Percentiles rank a stretch among this genome's conserved stretches.
These are phyloP conservation scores for Hyparrhenia diplandra DNA, from an alignment of 176 grass and related monocot species.

Conservation along the genomic window DNA sequence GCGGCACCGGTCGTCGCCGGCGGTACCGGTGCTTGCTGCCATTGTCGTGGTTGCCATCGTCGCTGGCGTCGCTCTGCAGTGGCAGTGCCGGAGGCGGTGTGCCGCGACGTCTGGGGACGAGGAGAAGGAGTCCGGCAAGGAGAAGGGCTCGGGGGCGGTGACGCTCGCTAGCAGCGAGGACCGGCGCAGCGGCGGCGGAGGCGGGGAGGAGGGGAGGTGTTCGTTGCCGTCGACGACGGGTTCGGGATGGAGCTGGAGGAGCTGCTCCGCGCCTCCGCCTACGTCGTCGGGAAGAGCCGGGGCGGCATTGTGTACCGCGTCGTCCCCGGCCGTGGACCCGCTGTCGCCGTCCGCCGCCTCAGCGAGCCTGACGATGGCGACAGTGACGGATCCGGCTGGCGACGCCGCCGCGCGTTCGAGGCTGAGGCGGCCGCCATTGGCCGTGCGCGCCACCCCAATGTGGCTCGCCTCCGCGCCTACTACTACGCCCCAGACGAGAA, in stretches of 20 bases:
- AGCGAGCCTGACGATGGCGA: conserved; percentile 80
- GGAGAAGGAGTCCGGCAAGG: conserved; percentile 49
- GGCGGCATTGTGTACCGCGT: conserved; percentile 91
- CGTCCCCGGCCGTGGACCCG: conserved; percentile 42
- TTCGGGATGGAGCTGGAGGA: conserved; percentile 94
- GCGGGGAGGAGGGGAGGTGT: conserved; percentile 69
- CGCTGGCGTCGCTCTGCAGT: conserved; percentile 58
- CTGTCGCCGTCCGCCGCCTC: conserved; percentile 77
- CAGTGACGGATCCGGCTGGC: conserved; percentile 38
- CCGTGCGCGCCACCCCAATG: conserved; percentile 72
- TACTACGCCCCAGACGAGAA: conserved; percentile 98
- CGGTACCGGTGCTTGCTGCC: conserved; percentile 52
- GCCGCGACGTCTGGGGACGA: background rate
- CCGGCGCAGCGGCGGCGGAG: conserved; percentile 47
- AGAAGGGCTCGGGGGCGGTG: conserved; percentile 23
- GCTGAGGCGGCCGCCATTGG: conserved; percentile 69
- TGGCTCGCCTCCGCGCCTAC: conserved; percentile 84
- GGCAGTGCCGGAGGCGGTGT: conserved; percentile 70
- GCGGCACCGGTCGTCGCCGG: conserved; percentile 21
- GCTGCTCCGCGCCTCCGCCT: conserved; percentile 82
- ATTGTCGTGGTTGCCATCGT: conserved; percentile 45
- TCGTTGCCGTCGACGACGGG: conserved; percentile 78
- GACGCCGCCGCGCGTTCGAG: conserved; percentile 77
- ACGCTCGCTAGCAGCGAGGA: conserved; percentile 49
- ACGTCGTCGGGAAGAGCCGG: conserved; percentile 91